Percentiles rank a stretch among this genome's conserved stretches.
These are phyloP conservation scores for Przewalskia tangutica DNA, from an alignment of 257 asterid species.

Conservation along the genomic window DNA sequence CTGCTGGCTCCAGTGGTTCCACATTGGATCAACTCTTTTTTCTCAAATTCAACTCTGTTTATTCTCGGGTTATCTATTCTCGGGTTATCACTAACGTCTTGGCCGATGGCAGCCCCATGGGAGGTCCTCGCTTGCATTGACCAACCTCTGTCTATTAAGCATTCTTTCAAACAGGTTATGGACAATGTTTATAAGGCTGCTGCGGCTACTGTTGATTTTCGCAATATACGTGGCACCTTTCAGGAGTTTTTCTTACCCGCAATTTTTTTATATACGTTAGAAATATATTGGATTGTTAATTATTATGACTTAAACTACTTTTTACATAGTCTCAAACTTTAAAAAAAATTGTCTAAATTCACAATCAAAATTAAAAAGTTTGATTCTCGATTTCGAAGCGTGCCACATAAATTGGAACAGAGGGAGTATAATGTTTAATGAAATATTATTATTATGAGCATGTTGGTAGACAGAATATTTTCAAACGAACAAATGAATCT, in stretches of 20 bases:
- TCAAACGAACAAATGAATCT: neutral
- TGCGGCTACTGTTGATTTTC: constrained; percentile 38
- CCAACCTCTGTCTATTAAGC: constrained; percentile 29
- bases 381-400: too few relatives aligned
- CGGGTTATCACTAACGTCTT: constrained; percentile 32
- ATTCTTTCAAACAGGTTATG: constrained; percentile 25
- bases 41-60: neutral
- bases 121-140: constrained; percentile 50
- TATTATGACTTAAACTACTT: too few relatives aligned
- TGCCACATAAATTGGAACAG: too few relatives aligned
- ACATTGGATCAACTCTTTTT: constrained; percentile 11
- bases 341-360: too few relatives aligned
- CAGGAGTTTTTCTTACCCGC: too few relatives aligned
- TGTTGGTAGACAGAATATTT: neutral
- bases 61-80: too few relatives aligned
- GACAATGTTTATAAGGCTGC: constrained; percentile 37
- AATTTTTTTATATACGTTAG: too few relatives aligned
- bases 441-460: neutral
- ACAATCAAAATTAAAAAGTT: too few relatives aligned
- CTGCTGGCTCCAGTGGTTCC: constrained; percentile 7
- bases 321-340: too few relatives aligned
- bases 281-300: too few relatives aligned
- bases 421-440: too few relatives aligned
- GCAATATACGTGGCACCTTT: too few relatives aligned
- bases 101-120: constrained; percentile 36